A percentile compares a stretch with the other conserved stretches of the same genome.
Conservation (phyloP, 163 green algal species). For the Chloromonas sp. region DNA sequence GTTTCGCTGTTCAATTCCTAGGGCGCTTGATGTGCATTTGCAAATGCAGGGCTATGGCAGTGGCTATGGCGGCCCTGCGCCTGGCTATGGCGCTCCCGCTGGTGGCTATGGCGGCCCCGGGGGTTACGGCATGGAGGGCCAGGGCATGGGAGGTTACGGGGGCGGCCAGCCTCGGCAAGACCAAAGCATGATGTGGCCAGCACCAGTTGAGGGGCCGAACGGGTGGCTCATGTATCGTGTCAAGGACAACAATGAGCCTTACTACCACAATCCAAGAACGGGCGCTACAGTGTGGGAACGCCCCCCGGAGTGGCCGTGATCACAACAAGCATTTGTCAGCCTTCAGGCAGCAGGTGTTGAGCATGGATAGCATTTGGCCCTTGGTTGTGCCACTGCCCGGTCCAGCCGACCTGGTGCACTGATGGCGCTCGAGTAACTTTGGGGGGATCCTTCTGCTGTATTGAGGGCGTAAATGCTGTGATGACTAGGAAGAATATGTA, state of each 20-base stretch:
- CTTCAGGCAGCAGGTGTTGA: not conserved
- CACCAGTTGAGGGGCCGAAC: constrained; percentile 26
- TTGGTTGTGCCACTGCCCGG: too few relatives aligned
- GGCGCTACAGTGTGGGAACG: constrained; percentile 15
- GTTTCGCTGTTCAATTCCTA: too few relatives aligned
- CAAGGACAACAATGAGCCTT: constrained; percentile 40
- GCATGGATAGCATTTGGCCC: too few relatives aligned
- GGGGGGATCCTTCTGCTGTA: too few relatives aligned
- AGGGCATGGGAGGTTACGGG: not conserved
- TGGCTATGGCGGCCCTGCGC: not conserved
- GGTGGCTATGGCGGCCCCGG: not conserved
- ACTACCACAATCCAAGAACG: constrained; percentile 40
- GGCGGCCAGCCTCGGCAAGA: not conserved
- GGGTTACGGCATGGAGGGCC: not conserved
- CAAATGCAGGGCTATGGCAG: not conserved
- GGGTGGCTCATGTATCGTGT: constrained; percentile 46
- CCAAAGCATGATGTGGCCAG: not conserved
- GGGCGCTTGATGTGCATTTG: not conserved
- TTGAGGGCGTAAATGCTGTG: too few relatives aligned
- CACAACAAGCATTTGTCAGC: not conserved
- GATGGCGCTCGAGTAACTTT: too few relatives aligned
- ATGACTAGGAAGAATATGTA: too few relatives aligned
- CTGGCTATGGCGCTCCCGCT: not conserved
- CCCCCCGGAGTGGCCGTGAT: not conserved
- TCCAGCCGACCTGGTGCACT: too few relatives aligned